phyloP scores from a whole-genome alignment of 2,329 filamentous ascomycete species.

The Fusarium euwallaceae region DNA sequence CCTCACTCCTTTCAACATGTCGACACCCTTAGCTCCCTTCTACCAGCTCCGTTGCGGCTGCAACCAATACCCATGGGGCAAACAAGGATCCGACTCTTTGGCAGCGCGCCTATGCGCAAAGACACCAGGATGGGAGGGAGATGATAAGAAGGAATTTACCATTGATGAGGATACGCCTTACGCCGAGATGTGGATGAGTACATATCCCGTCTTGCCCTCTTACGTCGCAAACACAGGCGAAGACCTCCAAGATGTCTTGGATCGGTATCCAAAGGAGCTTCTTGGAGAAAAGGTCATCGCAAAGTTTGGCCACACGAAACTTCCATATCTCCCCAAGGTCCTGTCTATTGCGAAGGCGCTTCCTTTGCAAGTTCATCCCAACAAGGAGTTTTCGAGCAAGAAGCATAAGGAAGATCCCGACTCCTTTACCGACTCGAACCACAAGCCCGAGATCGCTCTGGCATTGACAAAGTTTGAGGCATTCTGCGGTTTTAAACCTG shows the following conservation, averaged over 20 bases:
- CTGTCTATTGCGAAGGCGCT: slow-evolving; percentile 82
- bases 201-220: slow-evolving; percentile 78
- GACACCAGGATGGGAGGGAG: slow-evolving; percentile 64
- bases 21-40: slow-evolving; percentile 47
- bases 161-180: slow-evolving; percentile 75
- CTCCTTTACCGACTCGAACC: slow-evolving; percentile 78
- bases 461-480: slow-evolving; percentile 80
- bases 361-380: slow-evolving; percentile 80
- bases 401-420: slow-evolving; percentile 74
- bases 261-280: slow-evolving; percentile 71
- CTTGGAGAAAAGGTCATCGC: slow-evolving; percentile 72
- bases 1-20: slow-evolving; percentile 19
- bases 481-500: slow-evolving; percentile 80
- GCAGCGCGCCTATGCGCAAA: slow-evolving; percentile 75
- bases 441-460: slow-evolving; percentile 85
- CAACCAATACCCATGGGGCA: slow-evolving; percentile 79
- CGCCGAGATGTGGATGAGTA: slow-evolving; percentile 80
- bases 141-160: slow-evolving; percentile 61
- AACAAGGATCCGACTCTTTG: slow-evolving; percentile 73
- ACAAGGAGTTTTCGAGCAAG: slow-evolving; percentile 74
- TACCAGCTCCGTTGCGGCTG: slow-evolving; percentile 62
- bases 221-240: slow-evolving; percentile 73
- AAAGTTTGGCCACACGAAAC: slow-evolving; percentile 70
- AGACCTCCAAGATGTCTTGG: slow-evolving; percentile 73
- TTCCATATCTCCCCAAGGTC: slow-evolving; percentile 82